These are phyloP conservation scores for Chaetomiaceae sp. DNA, from an alignment of 2,329 filamentous ascomycete genomes.

Conservation along the genomic window DNA sequence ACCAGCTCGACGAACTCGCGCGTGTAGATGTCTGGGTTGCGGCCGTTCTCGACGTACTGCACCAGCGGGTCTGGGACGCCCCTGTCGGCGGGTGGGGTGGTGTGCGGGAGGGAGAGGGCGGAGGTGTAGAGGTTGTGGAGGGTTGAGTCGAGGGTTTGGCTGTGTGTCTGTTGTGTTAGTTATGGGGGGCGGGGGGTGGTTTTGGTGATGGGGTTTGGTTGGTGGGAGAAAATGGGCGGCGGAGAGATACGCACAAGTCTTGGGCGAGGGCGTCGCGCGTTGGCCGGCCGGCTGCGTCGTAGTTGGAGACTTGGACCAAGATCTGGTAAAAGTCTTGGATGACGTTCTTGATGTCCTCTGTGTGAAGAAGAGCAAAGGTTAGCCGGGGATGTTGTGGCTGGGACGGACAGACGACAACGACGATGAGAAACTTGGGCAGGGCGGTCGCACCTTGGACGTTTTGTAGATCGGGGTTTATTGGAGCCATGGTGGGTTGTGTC, in stretches of 20 bases:
- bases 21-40: conserved; percentile 71
- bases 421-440: neutral
- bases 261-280: conserved; percentile 52
- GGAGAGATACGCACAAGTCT: conserved; percentile 43
- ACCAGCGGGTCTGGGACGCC: conserved; percentile 58
- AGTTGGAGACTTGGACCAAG: conserved; percentile 58
- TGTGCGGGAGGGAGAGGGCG: conserved; percentile 25
- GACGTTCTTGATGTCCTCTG: conserved; percentile 56
- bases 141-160: conserved; percentile 34
- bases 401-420: no score
- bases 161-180: neutral
- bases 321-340: conserved; percentile 61
- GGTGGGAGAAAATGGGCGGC: conserved; percentile 30
- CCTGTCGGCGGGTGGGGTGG: conserved; percentile 32
- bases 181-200: neutral
- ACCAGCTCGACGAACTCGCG: conserved; percentile 68
- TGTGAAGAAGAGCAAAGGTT: neutral
- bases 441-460: conserved; percentile 23
- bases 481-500: conserved; percentile 26
- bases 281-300: conserved; percentile 49
- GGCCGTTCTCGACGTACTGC: conserved; percentile 65
- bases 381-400: no score
- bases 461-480: conserved; percentile 26
- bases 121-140: conserved; percentile 31
- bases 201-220: neutral